Conservation (phyloP, 2,329 filamentous ascomycete species). For the Epichloe sp. region DNA sequence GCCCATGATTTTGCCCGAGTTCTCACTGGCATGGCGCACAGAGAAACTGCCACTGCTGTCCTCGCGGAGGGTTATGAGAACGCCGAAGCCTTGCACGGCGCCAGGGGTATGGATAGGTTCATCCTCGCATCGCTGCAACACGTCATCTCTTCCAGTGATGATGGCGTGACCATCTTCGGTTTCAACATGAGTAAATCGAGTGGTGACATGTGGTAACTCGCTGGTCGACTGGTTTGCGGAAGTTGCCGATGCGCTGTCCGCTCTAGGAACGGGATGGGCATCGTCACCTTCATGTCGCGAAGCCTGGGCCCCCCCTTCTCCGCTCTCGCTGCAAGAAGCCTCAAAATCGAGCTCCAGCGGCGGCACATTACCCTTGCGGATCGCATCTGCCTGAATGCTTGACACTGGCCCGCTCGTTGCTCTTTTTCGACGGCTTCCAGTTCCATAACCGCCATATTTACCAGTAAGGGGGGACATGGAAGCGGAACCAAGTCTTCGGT, state of each 20-base stretch:
- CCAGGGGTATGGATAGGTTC: constrained; percentile 84
- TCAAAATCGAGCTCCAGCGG: constrained; percentile 23
- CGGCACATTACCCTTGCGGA: constrained; percentile 21
- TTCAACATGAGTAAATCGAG: constrained; percentile 65
- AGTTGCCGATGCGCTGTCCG: constrained; percentile 7
- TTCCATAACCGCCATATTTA: background rate
- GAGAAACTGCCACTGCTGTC: constrained; percentile 52
- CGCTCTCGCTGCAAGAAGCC: constrained; percentile 19
- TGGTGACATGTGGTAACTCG: constrained; percentile 44
- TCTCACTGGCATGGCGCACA: constrained; percentile 70
- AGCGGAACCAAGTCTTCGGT: constrained; percentile 14
- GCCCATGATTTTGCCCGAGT: constrained; percentile 61
- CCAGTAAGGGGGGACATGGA: constrained; percentile 11
- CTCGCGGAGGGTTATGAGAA: constrained; percentile 61
- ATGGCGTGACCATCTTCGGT: constrained; percentile 70
- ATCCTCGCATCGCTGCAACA: constrained; percentile 72
- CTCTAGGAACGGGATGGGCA: background rate
- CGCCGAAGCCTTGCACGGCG: constrained; percentile 67
- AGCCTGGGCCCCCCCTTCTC: constrained; percentile 8
- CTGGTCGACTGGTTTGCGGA: constrained; percentile 12
- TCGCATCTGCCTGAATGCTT: constrained; percentile 32
- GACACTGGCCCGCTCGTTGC: constrained; percentile 26
- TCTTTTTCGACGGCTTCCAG: constrained; percentile 19
- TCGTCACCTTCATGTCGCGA: background rate
- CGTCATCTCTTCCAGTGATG: constrained; percentile 65